Percentiles rank a stretch among this genome's conserved stretches.
Conservation (phyloP, 495 filamentous ascomycete species). For the Penicillium silybi region DNA sequence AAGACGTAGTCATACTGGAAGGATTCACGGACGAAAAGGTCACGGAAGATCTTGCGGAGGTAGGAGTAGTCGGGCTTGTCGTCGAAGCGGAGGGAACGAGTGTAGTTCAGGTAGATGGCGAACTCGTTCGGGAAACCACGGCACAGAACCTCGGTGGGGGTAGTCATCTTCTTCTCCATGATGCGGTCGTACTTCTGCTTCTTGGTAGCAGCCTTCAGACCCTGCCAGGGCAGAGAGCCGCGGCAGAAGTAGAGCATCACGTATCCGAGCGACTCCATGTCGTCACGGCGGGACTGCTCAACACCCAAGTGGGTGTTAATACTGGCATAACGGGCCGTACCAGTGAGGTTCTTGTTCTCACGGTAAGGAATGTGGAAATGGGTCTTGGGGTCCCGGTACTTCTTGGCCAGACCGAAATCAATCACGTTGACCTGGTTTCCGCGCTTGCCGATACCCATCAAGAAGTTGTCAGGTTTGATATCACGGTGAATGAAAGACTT, state of each 20-base stretch:
- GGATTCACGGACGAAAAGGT: slow-evolving; percentile 97
- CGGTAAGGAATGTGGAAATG: slow-evolving; percentile 99
- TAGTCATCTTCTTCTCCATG: slow-evolving; percentile 99
- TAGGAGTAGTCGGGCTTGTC: slow-evolving; percentile 99
- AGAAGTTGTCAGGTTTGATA: slow-evolving; percentile 99
- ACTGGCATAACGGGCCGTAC: slow-evolving; percentile 96
- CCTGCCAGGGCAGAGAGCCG: slow-evolving; percentile 98
- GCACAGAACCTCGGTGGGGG: slow-evolving; percentile 97
- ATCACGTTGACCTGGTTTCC: slow-evolving; percentile 99
- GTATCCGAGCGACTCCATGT: slow-evolving; percentile 99
- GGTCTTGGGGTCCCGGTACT: slow-evolving; percentile 99
- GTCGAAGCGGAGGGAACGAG: slow-evolving; percentile 95
- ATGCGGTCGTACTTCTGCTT: slow-evolving; percentile 99
- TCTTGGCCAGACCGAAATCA: slow-evolving; percentile 99
- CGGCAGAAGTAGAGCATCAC: slow-evolving; percentile 99
- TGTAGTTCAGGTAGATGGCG: slow-evolving; percentile 99
- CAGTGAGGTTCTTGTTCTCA: slow-evolving; percentile 99
- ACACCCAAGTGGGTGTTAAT: slow-evolving; percentile 99
- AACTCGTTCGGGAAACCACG: slow-evolving; percentile 99
- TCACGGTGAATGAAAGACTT: slow-evolving; percentile 99
- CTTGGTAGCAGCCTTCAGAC: slow-evolving; percentile 98
- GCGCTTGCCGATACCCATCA: slow-evolving; percentile 99
- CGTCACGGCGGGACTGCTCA: slow-evolving; percentile 98
- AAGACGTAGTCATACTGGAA: slow-evolving; percentile 99
- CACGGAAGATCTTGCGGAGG: slow-evolving; percentile 99